Evolutionary conservation across 257 asterid species (phyloP), one percentile per base, ranked within the genome.

Genomic region (Anisodus tanguticus): DNA sequence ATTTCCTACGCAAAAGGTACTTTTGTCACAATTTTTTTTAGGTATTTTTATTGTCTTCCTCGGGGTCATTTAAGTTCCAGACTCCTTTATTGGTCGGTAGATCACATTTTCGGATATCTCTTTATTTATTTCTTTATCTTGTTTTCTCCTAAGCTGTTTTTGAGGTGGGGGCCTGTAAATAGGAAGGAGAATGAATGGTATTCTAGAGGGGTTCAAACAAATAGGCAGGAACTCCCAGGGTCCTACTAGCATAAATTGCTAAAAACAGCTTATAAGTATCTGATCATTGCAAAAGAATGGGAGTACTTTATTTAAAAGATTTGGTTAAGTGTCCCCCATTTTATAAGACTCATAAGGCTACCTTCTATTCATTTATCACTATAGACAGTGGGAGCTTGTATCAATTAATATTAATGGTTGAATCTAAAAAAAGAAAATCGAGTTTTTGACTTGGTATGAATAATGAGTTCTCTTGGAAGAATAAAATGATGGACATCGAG

Each of bases 151-250:
- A 9, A n/a, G n/a, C 15, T 10, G 17, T 10, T 19, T 74, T 22
- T 74, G n/a, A 49, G 80, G 80, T 49, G 43, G 62, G 80, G 81
- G 22, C 81, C 60, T 49, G 62, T 19, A 49, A 49, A 22, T 49
- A 11, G 41, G 62, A 1, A 45, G 62, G 43, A 74, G 62, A 41
- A 41, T 41, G 10, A 0, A 74, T 74, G 22, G 43, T 39, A 22
- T 67, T 67, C 7, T 47, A 22, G 10, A 19, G 17, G 60, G 41
- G 19, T 16, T 15, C 54, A 62, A 69, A 17, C 9, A 45, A 43
- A 71, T 17, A 41, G 55, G 16, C 37, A 39, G 78, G 12, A 70
- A 41, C 15, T 19, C 41, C 19, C 49, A 19, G 6, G 62, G 80
- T 49, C 45, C 26, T 22, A 22, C 62, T 74, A 22, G 12, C 45